phyloP scores from a whole-genome alignment of 164 flowering plant genomes.

The Vitis rotundifolia region DNA sequence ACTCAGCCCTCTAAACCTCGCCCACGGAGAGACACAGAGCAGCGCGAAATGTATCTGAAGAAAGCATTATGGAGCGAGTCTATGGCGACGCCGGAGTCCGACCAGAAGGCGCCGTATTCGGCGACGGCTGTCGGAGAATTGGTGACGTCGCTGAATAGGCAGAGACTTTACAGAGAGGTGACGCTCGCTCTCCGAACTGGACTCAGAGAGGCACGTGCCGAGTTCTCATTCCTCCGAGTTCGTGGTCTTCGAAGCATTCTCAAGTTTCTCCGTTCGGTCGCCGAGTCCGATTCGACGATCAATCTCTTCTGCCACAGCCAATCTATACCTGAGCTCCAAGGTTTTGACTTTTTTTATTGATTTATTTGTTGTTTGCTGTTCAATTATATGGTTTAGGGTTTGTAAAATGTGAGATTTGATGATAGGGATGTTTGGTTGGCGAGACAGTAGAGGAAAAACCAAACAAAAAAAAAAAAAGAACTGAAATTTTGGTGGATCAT shows the following conservation, averaged over 20 bases:
- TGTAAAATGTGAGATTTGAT: background rate
- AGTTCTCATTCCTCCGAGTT: slow-evolving; percentile 90
- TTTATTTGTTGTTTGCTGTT: background rate
- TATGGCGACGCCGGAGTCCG: slow-evolving; percentile 19
- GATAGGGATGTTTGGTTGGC: too few species aligned
- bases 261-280: slow-evolving; percentile 77
- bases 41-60: slow-evolving; percentile 49
- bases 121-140: slow-evolving; percentile 56
- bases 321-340: slow-evolving; percentile 76
- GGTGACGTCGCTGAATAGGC: slow-evolving; percentile 54
- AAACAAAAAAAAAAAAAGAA: too few species aligned
- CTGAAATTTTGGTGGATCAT: too few species aligned
- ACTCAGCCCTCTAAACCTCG: too few species aligned
- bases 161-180: slow-evolving; percentile 75
- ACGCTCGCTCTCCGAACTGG: slow-evolving; percentile 88
- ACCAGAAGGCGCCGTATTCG: slow-evolving; percentile 1
- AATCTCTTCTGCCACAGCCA: slow-evolving; percentile 68
- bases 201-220: slow-evolving; percentile 80
- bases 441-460: too few species aligned
- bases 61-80: slow-evolving; percentile 63
- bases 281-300: slow-evolving; percentile 75
- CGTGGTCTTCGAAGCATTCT: slow-evolving; percentile 80
- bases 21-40: background rate
- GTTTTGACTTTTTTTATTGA: slow-evolving; percentile 25
- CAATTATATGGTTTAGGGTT: background rate